Conservation (phyloP, 2,329 filamentous ascomycete species). For the Helotiales sp. region DNA sequence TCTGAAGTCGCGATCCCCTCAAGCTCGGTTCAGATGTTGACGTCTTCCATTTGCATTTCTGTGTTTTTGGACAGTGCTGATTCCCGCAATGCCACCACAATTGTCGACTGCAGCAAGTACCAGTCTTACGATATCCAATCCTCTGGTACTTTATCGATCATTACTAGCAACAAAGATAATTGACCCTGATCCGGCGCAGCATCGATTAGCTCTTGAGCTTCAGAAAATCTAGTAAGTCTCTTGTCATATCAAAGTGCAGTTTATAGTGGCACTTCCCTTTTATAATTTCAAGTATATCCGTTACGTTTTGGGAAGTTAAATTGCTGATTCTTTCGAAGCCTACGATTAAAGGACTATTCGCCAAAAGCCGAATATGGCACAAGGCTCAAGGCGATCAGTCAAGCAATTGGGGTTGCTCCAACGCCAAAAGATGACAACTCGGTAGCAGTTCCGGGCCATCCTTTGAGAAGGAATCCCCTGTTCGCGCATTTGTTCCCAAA, state of each 20-base stretch:
- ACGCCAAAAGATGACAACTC: slow-evolving; percentile 42
- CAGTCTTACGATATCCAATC: slow-evolving; percentile 67
- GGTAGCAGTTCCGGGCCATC: slow-evolving; percentile 58
- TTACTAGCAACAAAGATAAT: slow-evolving; percentile 67
- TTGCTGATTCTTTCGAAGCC: slow-evolving; percentile 5
- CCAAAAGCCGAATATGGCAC: slow-evolving; percentile 72
- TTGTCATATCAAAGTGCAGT: neutral
- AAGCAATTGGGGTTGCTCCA: slow-evolving; percentile 42
- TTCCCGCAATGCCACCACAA: slow-evolving; percentile 41
- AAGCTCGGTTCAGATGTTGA: slow-evolving; percentile 15
- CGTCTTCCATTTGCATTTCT: slow-evolving; percentile 17
- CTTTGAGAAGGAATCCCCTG: slow-evolving; percentile 62
- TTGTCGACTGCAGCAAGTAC: slow-evolving; percentile 47
- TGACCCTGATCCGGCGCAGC: slow-evolving; percentile 72
- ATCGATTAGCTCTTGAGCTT: slow-evolving; percentile 75
- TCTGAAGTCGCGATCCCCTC: neutral
- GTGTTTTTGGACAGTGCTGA: slow-evolving; percentile 7
- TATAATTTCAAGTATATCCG: neutral
- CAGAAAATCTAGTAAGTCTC: slow-evolving; percentile 70
- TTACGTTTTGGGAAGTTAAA: neutral
- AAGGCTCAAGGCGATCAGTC: slow-evolving; percentile 65
- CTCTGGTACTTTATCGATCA: slow-evolving; percentile 76
- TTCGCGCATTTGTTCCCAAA: slow-evolving; percentile 65
- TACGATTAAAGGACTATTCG: slow-evolving; percentile 76
- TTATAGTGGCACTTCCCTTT: neutral